Base-by-base conservation (phyloP, 257 asterid genomes). In the Misopates orontium region DNA sequence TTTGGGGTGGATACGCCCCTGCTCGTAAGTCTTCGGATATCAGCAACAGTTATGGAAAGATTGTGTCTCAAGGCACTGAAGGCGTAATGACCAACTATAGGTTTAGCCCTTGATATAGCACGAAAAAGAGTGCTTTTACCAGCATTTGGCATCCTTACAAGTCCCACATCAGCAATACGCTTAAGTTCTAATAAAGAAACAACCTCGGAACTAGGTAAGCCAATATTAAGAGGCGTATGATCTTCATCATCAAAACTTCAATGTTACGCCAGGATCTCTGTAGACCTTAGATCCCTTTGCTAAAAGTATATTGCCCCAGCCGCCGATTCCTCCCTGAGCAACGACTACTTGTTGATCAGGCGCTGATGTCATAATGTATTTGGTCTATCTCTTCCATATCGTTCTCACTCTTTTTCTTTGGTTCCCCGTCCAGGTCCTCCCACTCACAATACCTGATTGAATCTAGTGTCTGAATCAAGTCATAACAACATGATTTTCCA, bases 101-200 rank as follows among this genome's bases (percentile, higher is more conserved):
- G 99, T 77, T 62, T 85, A 64, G 99, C 99, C 78, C 91, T 78
- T 16, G 97, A 94, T 62, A 88, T 59, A 12, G 97, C 95, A 12
- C 97, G 95, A 13, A 94, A 95, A 68, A 94, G 95, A 55, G 97
- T 94, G 82, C 96, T 94, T 79, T 90, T 94, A 17, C 97, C 97
- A 5, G 96, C 96, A 74, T 90, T 93, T 14, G 99, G 99, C 85
- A 94, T 85, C 56, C 96, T 97, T 8, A 93, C 95, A 41, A 93
- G 89, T 70, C 97, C 99, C 69, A 93, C 95, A 42, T 93, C 99
- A 40, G 95, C 97, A 50, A 90, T 90, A 69, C 95, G 86, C 82
- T 93, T 86, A 67, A 90, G 91, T 74, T 94, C 99, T 65, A 94
- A 76, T 70, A 88, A 44, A 67, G 90, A 82, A 70, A 84, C 63